phyloP scores from a whole-genome alignment of 805 yeast species.

The Saturnispora hagleri region DNA sequence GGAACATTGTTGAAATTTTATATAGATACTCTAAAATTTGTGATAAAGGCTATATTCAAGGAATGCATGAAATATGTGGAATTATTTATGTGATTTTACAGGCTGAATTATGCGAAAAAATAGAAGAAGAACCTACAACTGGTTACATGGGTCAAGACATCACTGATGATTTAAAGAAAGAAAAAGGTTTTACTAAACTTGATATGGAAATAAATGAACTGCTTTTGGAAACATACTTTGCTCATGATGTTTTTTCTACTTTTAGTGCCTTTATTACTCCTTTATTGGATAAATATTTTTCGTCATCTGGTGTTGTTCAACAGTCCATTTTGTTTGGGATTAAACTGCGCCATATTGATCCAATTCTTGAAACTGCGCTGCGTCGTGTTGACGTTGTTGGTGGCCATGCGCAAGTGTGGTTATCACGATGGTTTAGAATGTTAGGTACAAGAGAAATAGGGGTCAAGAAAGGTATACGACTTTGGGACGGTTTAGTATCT shows the following conservation, averaged over 20 bases:
- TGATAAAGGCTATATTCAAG: slow-evolving; percentile 35
- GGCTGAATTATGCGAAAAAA: slow-evolving; percentile 27
- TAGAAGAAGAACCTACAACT: slow-evolving; percentile 12
- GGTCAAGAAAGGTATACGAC: slow-evolving; percentile 23
- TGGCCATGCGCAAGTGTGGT: slow-evolving; percentile 39
- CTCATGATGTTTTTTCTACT: slow-evolving; percentile 25
- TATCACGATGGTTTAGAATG: slow-evolving; percentile 42
- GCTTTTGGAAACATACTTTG: slow-evolving; percentile 31
- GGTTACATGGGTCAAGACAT: slow-evolving; percentile 14
- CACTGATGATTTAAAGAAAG: slow-evolving; percentile 9
- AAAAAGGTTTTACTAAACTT: slow-evolving; percentile 8
- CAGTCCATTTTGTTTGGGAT: slow-evolving; percentile 42
- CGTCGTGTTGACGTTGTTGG: slow-evolving; percentile 9
- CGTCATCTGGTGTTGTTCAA: slow-evolving; percentile 34
- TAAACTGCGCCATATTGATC: slow-evolving; percentile 40
- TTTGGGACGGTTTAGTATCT: slow-evolving; percentile 43
- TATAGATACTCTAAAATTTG: slow-evolving; percentile 43
- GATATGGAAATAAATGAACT: slow-evolving; percentile 32
- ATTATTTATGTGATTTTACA: slow-evolving; percentile 34
- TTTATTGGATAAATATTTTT: slow-evolving; percentile 29
- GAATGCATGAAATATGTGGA: slow-evolving; percentile 46
- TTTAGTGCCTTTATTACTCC: slow-evolving; percentile 32
- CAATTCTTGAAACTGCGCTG: slow-evolving; percentile 11
- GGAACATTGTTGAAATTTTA: slow-evolving; percentile 33
- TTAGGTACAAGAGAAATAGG: slow-evolving; percentile 42